Base-by-base conservation (phyloP, 2,329 filamentous ascomycete genomes). In the Neonectria ditissima region DNA sequence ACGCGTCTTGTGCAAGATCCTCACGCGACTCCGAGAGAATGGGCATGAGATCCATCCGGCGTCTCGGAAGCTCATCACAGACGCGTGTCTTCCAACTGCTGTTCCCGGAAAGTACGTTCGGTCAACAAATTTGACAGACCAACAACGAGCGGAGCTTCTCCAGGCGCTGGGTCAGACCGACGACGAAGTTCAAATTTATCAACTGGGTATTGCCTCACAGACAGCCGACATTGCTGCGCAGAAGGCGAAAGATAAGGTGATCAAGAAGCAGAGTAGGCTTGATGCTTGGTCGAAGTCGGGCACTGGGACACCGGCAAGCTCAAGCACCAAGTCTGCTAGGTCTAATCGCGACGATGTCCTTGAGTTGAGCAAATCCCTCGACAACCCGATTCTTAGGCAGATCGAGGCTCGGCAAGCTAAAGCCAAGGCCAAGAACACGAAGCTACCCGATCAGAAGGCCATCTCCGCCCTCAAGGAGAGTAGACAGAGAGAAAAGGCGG, bases 131-230 rank as follows among this genome's bases (percentile, higher is more conserved):
- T 81, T 98, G 69, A 92, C 87, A 13, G 87, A 88, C 37, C 89
- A 91, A 60, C 94, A 98, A 75, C 93, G 94, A 69, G 95, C 94
- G 11, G 92, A 97, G 78, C 83, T 98, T 37, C 80, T 89, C 54
- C 85, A 88, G 72, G 88, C 87, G 9, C 77, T 91, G 16, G 86
- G 87, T 26, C 86, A 89, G 59, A 85, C 87, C 5, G 82, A 85
- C 47, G 87, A 88, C 32, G 81, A 85, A 10, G 78, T 87, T 11
- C 80, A 85, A 63, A 81, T 86, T 41, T 76, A 84, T 20, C 78
- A 82, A 53, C 73, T 80, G 16, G 82, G 74, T 53, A 32, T 78
- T 67, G 51, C 73, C 65, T 63, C 71, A 65, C 47, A 77, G 65
- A 48, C 57, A 39, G 55, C 62, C 24, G 57, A 62, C 14, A 64